Percentiles rank a stretch among this genome's conserved stretches.
Conservation (phyloP, 2,329 filamentous ascomycete species). For the Aspergillus brunneoviolaceus region DNA sequence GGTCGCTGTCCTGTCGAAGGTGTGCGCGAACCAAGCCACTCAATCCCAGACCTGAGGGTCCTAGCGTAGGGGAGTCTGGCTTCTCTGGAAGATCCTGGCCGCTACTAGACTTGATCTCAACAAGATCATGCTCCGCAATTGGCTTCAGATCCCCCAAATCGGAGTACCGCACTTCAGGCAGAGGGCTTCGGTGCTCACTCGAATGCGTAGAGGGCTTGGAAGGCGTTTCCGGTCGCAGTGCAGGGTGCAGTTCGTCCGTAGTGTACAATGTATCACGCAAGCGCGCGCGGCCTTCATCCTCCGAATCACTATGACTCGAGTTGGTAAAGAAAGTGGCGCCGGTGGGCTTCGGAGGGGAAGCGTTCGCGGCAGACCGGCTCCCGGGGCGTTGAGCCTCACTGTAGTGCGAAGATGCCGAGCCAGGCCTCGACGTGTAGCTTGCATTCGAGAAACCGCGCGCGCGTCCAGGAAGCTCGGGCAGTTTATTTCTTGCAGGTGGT, state of each 20-base stretch:
- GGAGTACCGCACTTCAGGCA: constrained; percentile 39
- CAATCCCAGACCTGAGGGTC: constrained; percentile 62
- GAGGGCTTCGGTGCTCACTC: constrained; percentile 30
- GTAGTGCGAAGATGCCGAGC: constrained; percentile 41
- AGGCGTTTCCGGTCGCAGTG: constrained; percentile 36
- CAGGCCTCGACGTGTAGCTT: constrained; percentile 38
- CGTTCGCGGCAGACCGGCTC: constrained; percentile 26
- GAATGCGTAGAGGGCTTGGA: constrained; percentile 31
- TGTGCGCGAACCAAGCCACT: constrained; percentile 83
- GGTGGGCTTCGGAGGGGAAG: constrained; percentile 29
- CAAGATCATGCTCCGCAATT: constrained; percentile 36
- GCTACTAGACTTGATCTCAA: constrained; percentile 13
- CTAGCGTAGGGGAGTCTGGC: constrained; percentile 76
- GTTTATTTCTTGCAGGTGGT: constrained; percentile 21
- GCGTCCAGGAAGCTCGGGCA: constrained; percentile 26
- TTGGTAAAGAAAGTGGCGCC: constrained; percentile 37
- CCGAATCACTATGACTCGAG: constrained; percentile 41
- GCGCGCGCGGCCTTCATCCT: constrained; percentile 34
- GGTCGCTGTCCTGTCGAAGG: constrained; percentile 74
- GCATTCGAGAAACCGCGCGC: constrained; percentile 38
- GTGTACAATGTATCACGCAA: constrained; percentile 26
- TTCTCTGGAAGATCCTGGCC: constrained; percentile 25
- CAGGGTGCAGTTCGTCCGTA: constrained; percentile 38
- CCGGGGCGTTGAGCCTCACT: constrained; percentile 30
- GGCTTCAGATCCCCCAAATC: constrained; percentile 43